Evolutionary conservation across 2,329 filamentous ascomycete species (phyloP), one percentile per base, ranked within the genome.

Genomic region (Ceratocystis lukuohia): DNA sequence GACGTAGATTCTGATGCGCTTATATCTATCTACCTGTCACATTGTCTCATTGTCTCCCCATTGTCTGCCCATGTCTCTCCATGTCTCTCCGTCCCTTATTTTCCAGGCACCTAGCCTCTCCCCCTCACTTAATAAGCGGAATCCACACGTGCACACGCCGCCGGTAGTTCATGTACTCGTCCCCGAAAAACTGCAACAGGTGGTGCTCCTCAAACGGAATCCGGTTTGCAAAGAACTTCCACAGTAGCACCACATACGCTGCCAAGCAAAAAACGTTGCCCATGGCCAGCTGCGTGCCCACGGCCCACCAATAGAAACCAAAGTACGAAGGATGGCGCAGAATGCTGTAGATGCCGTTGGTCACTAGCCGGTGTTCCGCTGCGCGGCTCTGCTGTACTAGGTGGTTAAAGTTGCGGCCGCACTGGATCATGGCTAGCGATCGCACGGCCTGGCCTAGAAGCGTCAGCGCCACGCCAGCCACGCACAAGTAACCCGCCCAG

Each of bases 251-350:
- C 0, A 84, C 76, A 77, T 96, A 97, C 1, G 77, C 88, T 5
- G 86, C 70, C 67, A 95, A 84, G 74, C 91, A 96, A 1, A 96
- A 70, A 7, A 82, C 76, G 76, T 99, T 99, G 20, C 93, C 93
- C 69, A 96, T 80, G 65, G 96, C 84, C 56, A 97, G 73, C 79
- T 99, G 94, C 12, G 92, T 96, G 4, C 94, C 94, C n/a, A 97
- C 73, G 0, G 89, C 91, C 93, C 93, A 99, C 86, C 91, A 97
- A 76, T 96, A 99, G 78, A 96, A 99, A 2, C 93, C 94, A 78
- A 97, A 96, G 76, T 99, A 99, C 68, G 88, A 88, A 12, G 94
- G 94, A 75, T 99, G 94, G 28, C 94, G 80, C 64, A 95, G 78
- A 57, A 82, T 75, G 6, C 79, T 78, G 75, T 97, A 99, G 44